A percentile compares a stretch with the other conserved stretches of the same genome.
Conservation (phyloP, 805 yeast genomes). For the Candida easanensis region DNA sequence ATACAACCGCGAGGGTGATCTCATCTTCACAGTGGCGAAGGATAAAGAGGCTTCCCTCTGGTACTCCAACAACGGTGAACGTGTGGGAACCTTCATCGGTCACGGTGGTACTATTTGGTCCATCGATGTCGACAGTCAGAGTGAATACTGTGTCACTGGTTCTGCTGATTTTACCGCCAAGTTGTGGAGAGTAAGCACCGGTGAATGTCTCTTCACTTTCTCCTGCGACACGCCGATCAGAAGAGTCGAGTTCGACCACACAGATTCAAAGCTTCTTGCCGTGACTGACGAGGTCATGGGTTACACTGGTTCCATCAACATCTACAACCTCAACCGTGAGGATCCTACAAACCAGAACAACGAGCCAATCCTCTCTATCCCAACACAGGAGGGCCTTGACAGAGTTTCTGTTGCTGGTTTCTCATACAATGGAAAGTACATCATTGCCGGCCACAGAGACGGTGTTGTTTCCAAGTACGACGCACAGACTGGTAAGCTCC, state of each 20-base stretch:
- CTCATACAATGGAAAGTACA: constrained; percentile 70
- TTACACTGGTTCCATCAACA: constrained; percentile 67
- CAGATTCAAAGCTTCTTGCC: constrained; percentile 63
- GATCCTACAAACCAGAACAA: constrained; percentile 43
- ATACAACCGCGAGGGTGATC: constrained; percentile 93
- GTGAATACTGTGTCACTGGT: constrained; percentile 79
- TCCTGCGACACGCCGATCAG: constrained; percentile 81
- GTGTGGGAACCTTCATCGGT: constrained; percentile 86
- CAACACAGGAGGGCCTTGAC: constrained; percentile 55
- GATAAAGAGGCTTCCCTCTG: constrained; percentile 88
- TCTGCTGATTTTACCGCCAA: constrained; percentile 85
- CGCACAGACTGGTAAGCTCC: constrained; percentile 67
- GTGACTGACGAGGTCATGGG: constrained; percentile 94
- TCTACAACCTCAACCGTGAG: constrained; percentile 59
- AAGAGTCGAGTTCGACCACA: constrained; percentile 82
- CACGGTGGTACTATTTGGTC: constrained; percentile 96
- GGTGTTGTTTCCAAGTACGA: constrained; percentile 83
- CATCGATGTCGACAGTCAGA: constrained; percentile 73
- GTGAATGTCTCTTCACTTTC: constrained; percentile 73
- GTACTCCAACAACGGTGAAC: constrained; percentile 94
- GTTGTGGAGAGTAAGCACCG: constrained; percentile 81
- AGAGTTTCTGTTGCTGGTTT: constrained; percentile 84
- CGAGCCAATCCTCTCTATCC: constrained; percentile 59
- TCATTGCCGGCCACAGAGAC: constrained; percentile 85
- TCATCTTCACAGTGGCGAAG: constrained; percentile 87